phyloP scores from a whole-genome alignment of 306 rosid genomes.

The Fragaria vesca region DNA sequence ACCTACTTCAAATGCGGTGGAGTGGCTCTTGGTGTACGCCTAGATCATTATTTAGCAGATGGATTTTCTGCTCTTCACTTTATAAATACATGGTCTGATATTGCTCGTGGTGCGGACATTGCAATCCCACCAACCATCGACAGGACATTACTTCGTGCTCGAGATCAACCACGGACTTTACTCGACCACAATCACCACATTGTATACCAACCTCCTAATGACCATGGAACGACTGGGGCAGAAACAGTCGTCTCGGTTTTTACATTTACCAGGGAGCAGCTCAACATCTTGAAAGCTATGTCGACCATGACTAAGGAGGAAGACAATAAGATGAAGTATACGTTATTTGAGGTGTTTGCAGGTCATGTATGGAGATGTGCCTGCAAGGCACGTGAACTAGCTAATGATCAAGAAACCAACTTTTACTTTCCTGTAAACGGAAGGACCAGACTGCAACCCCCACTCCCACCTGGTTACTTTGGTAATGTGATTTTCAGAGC shows the following conservation, averaged over 20 bases:
- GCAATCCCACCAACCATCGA: background rate
- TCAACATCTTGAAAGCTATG: constrained; percentile 50
- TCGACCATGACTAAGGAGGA: constrained; percentile 19
- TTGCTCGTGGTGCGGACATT: background rate
- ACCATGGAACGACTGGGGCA: background rate
- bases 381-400: constrained; percentile 35
- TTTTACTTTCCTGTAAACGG: constrained; percentile 74
- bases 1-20: constrained; percentile 2
- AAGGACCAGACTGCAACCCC: constrained; percentile 51
- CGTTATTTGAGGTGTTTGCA: constrained; percentile 14
- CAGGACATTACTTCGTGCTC: background rate
- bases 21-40: background rate
- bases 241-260: constrained; percentile 47
- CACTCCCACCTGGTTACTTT: constrained; percentile 19
- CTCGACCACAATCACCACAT: background rate
- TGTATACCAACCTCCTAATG: background rate
- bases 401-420: background rate
- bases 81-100: constrained; percentile 59
- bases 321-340: background rate
- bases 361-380: constrained; percentile 58
- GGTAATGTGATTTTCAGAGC: background rate
- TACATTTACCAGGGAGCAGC: constrained; percentile 53
- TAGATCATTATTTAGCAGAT: background rate
- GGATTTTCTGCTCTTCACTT: constrained; percentile 2
- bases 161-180: background rate